Base-by-base conservation (phyloP, 352 stramenopile species). In the Peronospora belbahrii region DNA sequence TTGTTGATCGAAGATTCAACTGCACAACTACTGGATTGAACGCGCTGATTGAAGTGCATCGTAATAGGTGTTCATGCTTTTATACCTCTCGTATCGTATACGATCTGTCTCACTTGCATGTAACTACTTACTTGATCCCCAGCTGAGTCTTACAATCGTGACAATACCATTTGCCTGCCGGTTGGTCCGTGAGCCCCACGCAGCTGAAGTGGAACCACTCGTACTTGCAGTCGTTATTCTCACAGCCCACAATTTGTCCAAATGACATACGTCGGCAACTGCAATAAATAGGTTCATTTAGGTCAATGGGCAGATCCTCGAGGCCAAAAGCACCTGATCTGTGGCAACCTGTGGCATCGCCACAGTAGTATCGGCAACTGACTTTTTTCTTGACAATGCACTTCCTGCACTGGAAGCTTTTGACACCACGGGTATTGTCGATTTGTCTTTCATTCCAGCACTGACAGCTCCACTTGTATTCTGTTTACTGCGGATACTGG, bases 201-300 rank as follows among this genome's bases (percentile, higher is more conserved):
- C 85, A 95, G 51, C 84, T 68, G 45, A 95, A 94, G 60, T 95
- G 85, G 59, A 95, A 95, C 85, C 85, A 95, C 58, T 95, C 85
- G 66, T 92, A 94, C 64, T 94, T 90, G 78, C 86, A 96, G 59
- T 91, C 83, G 59, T 93, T 79, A 45, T 96, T 95, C 61, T 96
- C 86, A 49, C 86, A 96, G 48, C 85, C 86, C 10, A 95, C 80
- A 85, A 96, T 96, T 43, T 96, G 80, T 6, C 86, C 86, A 50
- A 88, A 95, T 33, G 86, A 94, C 31, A 95, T 77, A 35, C 79
- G 81, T 18, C 81, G 70, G 42, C 81, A 93, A 61, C 81, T 69
- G 70, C 81, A 93, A 69, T 93, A 93, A 40, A 93, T 75, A 52
- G 81, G 81, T 50, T 93, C 81, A 58, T 93, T 93, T 50, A 78